Evolutionary conservation across 208 protist species (phyloP), one percentile per base, ranked within the genome.

Genomic region (Crithidia acanthocephali): DNA sequence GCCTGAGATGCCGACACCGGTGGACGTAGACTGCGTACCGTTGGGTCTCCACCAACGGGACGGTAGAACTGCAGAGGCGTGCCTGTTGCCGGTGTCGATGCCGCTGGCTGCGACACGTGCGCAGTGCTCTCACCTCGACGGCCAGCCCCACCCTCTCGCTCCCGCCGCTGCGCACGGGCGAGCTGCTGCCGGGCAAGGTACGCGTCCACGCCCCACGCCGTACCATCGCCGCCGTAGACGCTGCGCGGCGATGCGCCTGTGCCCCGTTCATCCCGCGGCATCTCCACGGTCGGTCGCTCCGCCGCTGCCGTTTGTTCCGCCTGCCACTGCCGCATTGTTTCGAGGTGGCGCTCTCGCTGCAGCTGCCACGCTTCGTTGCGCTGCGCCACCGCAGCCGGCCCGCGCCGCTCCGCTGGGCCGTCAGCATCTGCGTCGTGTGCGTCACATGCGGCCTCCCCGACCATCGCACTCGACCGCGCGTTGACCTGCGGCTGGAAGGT

Each of bases 401-500:
- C 65, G 1, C 44, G 61, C 62, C 44, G 57, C 18, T 28, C 50
- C 45, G n/a, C 53, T 15, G 28, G 42, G 40, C 53, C 10, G 47
- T 33, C 0, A 2, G 20, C 37, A 8, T 10, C 27, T 0, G 23
- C 22, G 0, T 51, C 25, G 32, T 28, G 30, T 10, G 16, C 16
- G 45, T 28, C 44, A 0, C 16, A 15, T 6, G 7, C 47, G 0
- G 62, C 35, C 30, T 56, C 50, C 2, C 25, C 48, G 2, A 56
- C 62, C 1, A 68, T 32, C 2, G 47, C 56, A 0, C 27, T 3
- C 11, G 65, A 68, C 3, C 35, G 57, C 2, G 57, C 15, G 40
- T 68, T 51, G 55, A 68, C 42, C 40, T 47, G 48, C 13, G 79
- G 74, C 53, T 79, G 40, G 65, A 84, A 95, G 4, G 87, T 93